Evolutionary conservation across 2,329 filamentous ascomycete genomes (phyloP).

Genomic region (Beauveria asiatica): DNA sequence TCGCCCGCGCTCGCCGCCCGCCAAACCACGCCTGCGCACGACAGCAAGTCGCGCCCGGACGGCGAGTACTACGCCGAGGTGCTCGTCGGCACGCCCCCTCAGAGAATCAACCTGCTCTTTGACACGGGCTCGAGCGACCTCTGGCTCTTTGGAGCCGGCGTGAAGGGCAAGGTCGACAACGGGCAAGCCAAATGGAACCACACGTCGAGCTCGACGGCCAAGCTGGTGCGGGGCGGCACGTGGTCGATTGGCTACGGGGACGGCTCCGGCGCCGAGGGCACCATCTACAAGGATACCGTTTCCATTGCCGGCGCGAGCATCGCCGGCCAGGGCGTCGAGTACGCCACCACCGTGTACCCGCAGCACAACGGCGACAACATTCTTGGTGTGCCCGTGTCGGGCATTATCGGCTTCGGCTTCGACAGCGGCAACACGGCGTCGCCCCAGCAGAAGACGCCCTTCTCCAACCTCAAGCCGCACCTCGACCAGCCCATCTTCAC

Average conservation of each 20-base stretch:
- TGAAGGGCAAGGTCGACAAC: constrained; percentile 16
- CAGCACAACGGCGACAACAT: constrained; percentile 36
- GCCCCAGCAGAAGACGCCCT: constrained; percentile 36
- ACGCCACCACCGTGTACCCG: constrained; percentile 31
- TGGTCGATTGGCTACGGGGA: constrained; percentile 39
- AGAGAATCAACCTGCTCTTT: constrained; percentile 31
- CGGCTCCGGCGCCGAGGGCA: constrained; percentile 32
- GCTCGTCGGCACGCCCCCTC: constrained; percentile 23
- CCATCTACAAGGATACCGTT: constrained; percentile 35
- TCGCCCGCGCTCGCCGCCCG: background rate
- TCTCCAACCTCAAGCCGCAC: constrained; percentile 22
- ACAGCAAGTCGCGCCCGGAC: constrained; percentile 4
- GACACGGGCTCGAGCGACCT: constrained; percentile 36
- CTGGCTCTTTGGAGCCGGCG: constrained; percentile 28
- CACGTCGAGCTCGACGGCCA: constrained; percentile 28
- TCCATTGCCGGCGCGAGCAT: constrained; percentile 35
- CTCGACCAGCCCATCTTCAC: constrained; percentile 49
- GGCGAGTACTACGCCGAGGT: constrained; percentile 9
- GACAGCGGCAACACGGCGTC: constrained; percentile 32
- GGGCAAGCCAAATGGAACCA: constrained; percentile 32
- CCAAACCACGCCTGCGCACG: background rate
- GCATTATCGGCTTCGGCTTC: constrained; percentile 28
- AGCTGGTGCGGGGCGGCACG: constrained; percentile 24
- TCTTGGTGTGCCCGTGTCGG: constrained; percentile 23
- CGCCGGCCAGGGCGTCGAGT: constrained; percentile 33